phyloP scores from a whole-genome alignment of 495 filamentous ascomycete genomes.

The Trichoderma asperelloides region DNA sequence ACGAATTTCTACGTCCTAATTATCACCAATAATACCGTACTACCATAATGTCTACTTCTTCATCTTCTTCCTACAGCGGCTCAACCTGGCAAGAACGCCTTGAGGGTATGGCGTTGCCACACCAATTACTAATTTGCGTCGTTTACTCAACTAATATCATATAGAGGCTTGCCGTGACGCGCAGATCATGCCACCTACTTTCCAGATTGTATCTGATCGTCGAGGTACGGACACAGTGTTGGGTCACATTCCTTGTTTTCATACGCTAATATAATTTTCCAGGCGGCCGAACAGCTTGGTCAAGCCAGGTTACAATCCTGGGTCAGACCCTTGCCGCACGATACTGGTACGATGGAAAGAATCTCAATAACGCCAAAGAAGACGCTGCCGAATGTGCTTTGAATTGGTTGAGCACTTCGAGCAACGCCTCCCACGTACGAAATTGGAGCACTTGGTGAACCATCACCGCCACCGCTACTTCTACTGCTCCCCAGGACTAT shows the following conservation, averaged over 20 bases:
- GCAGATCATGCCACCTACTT: slow-evolving; percentile 49
- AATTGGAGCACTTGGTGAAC: neutral
- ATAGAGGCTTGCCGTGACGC: slow-evolving; percentile 52
- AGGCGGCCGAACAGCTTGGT: slow-evolving; percentile 93
- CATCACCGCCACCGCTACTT: neutral
- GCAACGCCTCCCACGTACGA: neutral
- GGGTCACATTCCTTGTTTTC: neutral
- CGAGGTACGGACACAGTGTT: slow-evolving; percentile 49
- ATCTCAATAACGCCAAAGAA: slow-evolving; percentile 79
- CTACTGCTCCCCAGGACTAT: neutral
- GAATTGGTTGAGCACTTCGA: slow-evolving; percentile 27
- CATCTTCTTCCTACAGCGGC: neutral
- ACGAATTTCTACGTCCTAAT: neutral
- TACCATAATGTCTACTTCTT: neutral
- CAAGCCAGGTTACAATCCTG: slow-evolving; percentile 55
- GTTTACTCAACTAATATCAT: slow-evolving; percentile 2
- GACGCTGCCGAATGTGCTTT: slow-evolving; percentile 78
- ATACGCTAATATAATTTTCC: neutral
- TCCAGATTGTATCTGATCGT: slow-evolving; percentile 67
- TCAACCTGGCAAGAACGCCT: slow-evolving; percentile 25
- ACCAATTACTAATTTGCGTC: neutral
- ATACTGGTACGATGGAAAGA: slow-evolving; percentile 87
- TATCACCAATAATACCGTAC: neutral
- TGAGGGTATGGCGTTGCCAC: slow-evolving; percentile 19
- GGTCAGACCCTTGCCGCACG: slow-evolving; percentile 53